phyloP scores from a whole-genome alignment of 495 filamentous ascomycete species.

The Aspergillus haitiensis region DNA sequence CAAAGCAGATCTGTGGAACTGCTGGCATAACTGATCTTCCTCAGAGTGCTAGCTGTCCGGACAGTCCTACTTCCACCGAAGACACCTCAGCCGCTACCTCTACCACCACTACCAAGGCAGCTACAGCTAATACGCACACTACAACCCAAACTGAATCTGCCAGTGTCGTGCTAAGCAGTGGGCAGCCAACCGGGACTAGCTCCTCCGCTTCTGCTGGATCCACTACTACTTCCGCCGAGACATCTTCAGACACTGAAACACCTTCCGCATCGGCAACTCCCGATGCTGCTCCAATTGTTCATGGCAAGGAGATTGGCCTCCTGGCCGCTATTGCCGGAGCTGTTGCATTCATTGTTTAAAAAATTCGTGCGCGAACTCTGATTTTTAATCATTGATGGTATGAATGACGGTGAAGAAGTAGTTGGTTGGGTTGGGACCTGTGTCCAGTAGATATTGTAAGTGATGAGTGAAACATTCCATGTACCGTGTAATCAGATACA shows the following conservation, averaged over 20 bases:
- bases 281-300: slow-evolving; percentile 49
- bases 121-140: slow-evolving; percentile 17
- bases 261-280: slow-evolving; percentile 30
- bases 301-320: slow-evolving; percentile 31
- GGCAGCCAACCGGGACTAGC: neutral
- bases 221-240: slow-evolving; percentile 14
- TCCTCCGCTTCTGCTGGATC: neutral
- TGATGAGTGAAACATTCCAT: neutral
- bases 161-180: no score
- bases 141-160: slow-evolving; percentile 1
- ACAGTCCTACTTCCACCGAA: slow-evolving; percentile 24
- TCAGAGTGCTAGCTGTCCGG: slow-evolving; percentile 35
- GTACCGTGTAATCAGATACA: neutral
- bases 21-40: slow-evolving; percentile 46
- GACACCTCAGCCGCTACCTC: slow-evolving; percentile 24
- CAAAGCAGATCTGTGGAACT: slow-evolving; percentile 49
- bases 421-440: neutral
- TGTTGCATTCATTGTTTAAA: slow-evolving; percentile 37
- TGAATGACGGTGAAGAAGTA: neutral
- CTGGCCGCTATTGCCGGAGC: slow-evolving; percentile 39
- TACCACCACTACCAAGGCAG: slow-evolving; percentile 6
- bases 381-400: neutral
- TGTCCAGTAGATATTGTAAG: neutral
- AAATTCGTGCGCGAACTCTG: neutral
- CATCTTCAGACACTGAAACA: slow-evolving; percentile 12